Base-by-base conservation (phyloP, 1,139 yeast species). In the Pichia cactophila region DNA sequence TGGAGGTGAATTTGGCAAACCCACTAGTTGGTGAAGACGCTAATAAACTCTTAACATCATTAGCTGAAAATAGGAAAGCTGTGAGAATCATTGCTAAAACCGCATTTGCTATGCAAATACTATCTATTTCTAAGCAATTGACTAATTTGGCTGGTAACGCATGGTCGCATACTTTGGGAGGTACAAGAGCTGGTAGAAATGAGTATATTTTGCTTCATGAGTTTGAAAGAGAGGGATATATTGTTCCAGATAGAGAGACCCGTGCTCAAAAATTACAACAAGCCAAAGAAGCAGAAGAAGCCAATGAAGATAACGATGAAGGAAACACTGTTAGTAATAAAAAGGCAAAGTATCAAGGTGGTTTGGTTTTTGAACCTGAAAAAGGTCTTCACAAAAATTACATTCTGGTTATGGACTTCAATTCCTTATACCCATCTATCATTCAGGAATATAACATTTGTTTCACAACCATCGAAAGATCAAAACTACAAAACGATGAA, bases 361-460 rank as follows among this genome's bases (percentile, higher is more conserved):
- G 99, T 64, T 77, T 88, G 59, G 99, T 94, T 42, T 87, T 94
- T 67, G 98, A 92, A 56, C 99, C 99, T 0, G 97, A 86, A 61
- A 87, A 85, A 64, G 98, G 99, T 1, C 72, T 94, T 44, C 96
- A 92, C 64, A 89, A 88, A 62, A 86, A 88, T 57, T 86, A 84
- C 62, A 80, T 89, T 10, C 69, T 92, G 58, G 98, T 94, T 31
- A 90, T 94, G 97, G 99, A 94, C 69, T 94, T 92, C 81, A 94
- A 94, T 69, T 88, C 97, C 44, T 77, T 94, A 70, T 94, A 94
- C 66, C 99, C 99, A 26, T 86, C 96, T 58, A 90, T 94, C 61
- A 94, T 94, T 59, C 98, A 92, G 68, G 99, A 94, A 68, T 92
- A 77, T 67, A 94, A 94, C 63, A 92, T 94, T 57, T 94, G 98